Conservation (phyloP, 371 early-diverging fungal genomes). For the Mortierella sp. region DNA sequence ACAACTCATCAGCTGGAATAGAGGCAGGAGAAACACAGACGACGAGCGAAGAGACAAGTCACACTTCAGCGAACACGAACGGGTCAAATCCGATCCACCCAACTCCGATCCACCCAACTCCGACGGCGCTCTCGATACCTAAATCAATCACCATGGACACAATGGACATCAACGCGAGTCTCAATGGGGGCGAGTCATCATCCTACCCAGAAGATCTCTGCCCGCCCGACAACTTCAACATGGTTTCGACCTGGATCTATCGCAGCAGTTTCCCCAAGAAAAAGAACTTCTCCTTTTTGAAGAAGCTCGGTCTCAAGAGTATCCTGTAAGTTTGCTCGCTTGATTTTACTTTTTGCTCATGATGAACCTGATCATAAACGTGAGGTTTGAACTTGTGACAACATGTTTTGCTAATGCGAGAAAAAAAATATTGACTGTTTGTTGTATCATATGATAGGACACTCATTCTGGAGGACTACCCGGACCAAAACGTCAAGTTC, state of each 20-base stretch:
- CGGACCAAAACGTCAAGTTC: slow-evolving; percentile 92
- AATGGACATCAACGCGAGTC: slow-evolving; percentile 32
- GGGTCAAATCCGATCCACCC: background rate
- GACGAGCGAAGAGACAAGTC: background rate
- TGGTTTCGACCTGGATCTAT: slow-evolving; percentile 95
- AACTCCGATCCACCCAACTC: background rate
- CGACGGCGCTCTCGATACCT: slow-evolving; percentile 34
- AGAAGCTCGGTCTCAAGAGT: slow-evolving; percentile 90
- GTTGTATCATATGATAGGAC: slow-evolving; percentile 66
- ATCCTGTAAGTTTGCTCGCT: slow-evolving; percentile 75
- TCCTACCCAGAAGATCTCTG: slow-evolving; percentile 75
- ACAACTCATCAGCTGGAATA: background rate
- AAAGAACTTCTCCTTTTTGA: slow-evolving; percentile 91
- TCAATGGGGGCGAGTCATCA: slow-evolving; percentile 28
- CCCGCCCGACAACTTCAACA: slow-evolving; percentile 94
- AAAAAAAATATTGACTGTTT: background rate
- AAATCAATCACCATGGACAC: slow-evolving; percentile 37
- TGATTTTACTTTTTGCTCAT: background rate
- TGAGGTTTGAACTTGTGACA: background rate
- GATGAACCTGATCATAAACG: background rate
- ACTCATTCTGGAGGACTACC: slow-evolving; percentile 95
- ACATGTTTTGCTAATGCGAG: background rate
- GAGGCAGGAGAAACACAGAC: background rate
- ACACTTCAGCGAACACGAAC: background rate
- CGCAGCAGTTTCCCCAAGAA: slow-evolving; percentile 92